Evolutionary conservation across 2,329 filamentous ascomycete genomes (phyloP).

Genomic region (Sporothrix schenckii): DNA sequence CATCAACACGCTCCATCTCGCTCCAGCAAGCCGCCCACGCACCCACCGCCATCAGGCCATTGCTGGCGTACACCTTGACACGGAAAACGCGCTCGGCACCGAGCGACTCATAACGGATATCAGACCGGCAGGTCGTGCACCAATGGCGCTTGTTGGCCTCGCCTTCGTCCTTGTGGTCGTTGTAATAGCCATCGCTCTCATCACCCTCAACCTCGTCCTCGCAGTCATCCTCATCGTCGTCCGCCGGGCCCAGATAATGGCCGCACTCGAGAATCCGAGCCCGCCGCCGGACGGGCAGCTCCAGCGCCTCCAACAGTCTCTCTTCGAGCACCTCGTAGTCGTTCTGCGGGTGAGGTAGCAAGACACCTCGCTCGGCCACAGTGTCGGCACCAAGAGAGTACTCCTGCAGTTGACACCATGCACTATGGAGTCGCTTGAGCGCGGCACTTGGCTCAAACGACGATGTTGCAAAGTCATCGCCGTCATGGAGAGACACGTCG

Average conservation of each 20-base stretch:
- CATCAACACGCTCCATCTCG: conserved; percentile 98
- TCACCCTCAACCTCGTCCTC: conserved; percentile 56
- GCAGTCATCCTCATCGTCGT: conserved; percentile 49
- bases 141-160: conserved; percentile 52
- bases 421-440: conserved; percentile 59
- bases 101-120: conserved; percentile 59
- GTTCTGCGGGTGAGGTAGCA: conserved; percentile 76
- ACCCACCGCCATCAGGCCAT: conserved; percentile 87
- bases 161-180: conserved; percentile 45
- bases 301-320: conserved; percentile 72
- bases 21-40: conserved; percentile 94
- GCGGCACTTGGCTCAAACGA: conserved; percentile 48
- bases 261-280: conserved; percentile 74
- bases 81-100: conserved; percentile 65
- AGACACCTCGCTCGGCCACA: conserved; percentile 70
- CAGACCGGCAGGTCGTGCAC: conserved; percentile 59
- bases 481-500: neutral
- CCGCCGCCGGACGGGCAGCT: conserved; percentile 65
- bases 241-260: conserved; percentile 69
- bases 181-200: conserved; percentile 50
- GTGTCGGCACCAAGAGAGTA: conserved; percentile 66
- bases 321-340: conserved; percentile 82
- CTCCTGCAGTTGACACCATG: conserved; percentile 69
- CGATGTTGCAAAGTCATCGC: neutral
- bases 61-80: conserved; percentile 90